A percentile compares a stretch with the other conserved stretches of the same genome.
Evolutionary conservation across 257 asterid species (phyloP).

Genomic region (Solanum commersonii): DNA sequence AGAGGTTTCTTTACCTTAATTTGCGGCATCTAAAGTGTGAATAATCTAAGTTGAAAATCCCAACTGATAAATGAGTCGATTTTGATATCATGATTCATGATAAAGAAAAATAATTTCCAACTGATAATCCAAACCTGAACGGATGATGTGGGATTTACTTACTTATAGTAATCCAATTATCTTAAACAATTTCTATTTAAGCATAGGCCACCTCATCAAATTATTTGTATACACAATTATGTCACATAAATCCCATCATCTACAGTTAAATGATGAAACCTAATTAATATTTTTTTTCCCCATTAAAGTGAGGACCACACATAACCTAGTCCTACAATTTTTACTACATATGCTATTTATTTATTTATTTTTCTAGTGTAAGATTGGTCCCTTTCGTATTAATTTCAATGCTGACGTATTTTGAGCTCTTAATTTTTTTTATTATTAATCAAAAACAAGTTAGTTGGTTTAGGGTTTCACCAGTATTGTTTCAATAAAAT

Average conservation of each 20-base stretch:
- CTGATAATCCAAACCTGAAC: background rate
- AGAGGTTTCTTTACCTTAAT: background rate
- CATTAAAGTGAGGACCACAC: background rate
- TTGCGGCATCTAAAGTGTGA: background rate
- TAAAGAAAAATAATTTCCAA: background rate
- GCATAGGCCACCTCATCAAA: background rate
- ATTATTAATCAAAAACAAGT: background rate
- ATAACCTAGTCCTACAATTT: background rate
- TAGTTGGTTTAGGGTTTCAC: background rate
- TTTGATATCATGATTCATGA: background rate
- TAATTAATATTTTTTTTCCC: background rate
- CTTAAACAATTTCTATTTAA: background rate
- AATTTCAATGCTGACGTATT: background rate
- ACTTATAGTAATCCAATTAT: background rate
- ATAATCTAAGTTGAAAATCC: background rate
- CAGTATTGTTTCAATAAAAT: background rate
- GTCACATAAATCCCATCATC: constrained; percentile 13
- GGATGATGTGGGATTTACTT: background rate
- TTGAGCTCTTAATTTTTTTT: background rate
- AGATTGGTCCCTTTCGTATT: background rate
- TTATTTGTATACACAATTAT: background rate
- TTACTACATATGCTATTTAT: background rate
- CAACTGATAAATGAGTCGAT: no score
- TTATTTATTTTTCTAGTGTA: no score
- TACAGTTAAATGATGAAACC: background rate